These are phyloP conservation scores for Curvularia eragrostidis DNA, from an alignment of 2,329 filamentous ascomycete genomes.

Conservation along the genomic window DNA sequence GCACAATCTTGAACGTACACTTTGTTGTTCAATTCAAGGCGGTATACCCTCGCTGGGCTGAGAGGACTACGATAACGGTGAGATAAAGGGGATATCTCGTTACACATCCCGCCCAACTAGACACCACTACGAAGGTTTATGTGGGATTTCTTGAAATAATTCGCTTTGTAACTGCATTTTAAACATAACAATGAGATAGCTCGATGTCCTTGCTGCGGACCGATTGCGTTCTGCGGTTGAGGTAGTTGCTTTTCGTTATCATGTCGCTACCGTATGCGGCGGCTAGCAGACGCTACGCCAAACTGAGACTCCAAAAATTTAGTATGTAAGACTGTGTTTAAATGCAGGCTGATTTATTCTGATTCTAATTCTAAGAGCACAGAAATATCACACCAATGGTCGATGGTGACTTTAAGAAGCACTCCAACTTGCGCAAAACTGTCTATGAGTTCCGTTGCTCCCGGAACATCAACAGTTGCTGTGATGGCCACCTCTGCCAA, in stretches of 20 bases:
- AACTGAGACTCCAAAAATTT: neutral
- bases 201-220: neutral
- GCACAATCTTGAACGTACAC: no score
- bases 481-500: neutral
- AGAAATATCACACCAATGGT: no score
- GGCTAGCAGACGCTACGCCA: neutral
- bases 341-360: neutral
- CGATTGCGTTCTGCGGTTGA: neutral
- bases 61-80: neutral
- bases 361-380: neutral
- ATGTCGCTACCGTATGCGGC: no score
- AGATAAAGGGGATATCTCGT: neutral
- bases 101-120: neutral
- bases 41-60: neutral
- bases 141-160: neutral
- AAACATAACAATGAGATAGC: neutral
- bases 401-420: neutral
- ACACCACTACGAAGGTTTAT: neutral
- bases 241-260: neutral
- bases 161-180: neutral
- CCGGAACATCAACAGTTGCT: no score
- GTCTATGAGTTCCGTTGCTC: neutral
- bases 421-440: constrained; percentile 12
- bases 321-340: neutral
- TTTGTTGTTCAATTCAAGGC: neutral